These are phyloP conservation scores for Parietichytrium sp. DNA, from an alignment of 108 stramenopile genomes.

Conservation along the genomic window DNA sequence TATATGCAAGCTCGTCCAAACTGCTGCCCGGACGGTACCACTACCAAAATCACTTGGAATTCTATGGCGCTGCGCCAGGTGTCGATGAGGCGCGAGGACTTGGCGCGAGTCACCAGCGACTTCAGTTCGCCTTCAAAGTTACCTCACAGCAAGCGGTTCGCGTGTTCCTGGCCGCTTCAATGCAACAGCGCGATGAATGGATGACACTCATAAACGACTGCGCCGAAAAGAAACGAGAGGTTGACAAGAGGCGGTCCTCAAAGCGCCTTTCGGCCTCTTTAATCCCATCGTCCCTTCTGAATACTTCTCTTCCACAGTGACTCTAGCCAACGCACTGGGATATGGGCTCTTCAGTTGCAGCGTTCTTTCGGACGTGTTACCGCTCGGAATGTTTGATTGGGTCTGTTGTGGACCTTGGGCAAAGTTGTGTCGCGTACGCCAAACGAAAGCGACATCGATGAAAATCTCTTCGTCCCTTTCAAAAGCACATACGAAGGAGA, in stretches of 20 bases:
- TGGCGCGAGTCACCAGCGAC: not conserved
- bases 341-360: too few species aligned
- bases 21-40: slow-evolving; percentile 28
- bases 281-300: too few species aligned
- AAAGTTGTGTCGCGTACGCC: too few species aligned
- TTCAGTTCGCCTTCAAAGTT: not conserved
- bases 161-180: not conserved
- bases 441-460: too few species aligned
- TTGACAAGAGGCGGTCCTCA: not conserved
- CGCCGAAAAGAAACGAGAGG: not conserved
- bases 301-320: too few species aligned
- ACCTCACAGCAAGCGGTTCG: not conserved
- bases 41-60: not conserved
- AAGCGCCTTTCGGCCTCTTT: slow-evolving; percentile 16
- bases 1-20: not conserved
- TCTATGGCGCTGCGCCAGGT: not conserved
- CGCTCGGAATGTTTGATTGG: too few species aligned
- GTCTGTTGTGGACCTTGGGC: too few species aligned
- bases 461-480: too few species aligned
- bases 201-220: not conserved
- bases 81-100: not conserved
- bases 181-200: slow-evolving; percentile 9
- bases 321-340: too few species aligned
- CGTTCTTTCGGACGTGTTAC: too few species aligned
- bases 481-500: too few species aligned